phyloP scores from a whole-genome alignment of 768 basidiomycete genomes.

The Boletus reticulatus region DNA sequence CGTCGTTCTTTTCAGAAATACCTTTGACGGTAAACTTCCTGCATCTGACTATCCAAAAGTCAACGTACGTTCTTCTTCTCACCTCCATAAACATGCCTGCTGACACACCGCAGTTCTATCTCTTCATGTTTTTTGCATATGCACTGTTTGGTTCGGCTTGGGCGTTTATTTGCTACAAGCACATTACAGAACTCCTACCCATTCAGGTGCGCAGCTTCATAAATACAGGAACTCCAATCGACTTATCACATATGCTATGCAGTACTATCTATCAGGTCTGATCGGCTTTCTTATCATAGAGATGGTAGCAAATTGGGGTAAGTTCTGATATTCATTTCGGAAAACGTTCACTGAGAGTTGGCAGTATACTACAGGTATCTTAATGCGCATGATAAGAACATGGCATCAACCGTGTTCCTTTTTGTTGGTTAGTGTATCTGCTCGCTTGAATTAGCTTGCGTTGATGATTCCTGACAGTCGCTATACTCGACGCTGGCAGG shows the following conservation, averaged over 20 bases:
- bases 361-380: conserved; percentile 92
- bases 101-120: conserved; percentile 67
- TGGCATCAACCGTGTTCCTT: conserved; percentile 83
- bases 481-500: conserved; percentile 92
- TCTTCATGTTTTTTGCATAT: conserved; percentile 82
- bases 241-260: background rate
- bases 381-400: conserved; percentile 77
- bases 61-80: conserved; percentile 53
- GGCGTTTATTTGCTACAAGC: conserved; percentile 81
- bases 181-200: conserved; percentile 80
- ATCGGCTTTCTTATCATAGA: conserved; percentile 87
- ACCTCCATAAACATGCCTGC: background rate
- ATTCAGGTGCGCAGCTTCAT: conserved; percentile 62
- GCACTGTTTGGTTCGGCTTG: conserved; percentile 63
- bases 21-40: conserved; percentile 83
- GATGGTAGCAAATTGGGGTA: conserved; percentile 91
- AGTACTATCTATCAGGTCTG: conserved; percentile 92
- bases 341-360: conserved; percentile 5
- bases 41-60: conserved; percentile 98
- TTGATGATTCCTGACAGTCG: conserved; percentile 48
- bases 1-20: conserved; percentile 80
- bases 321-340: conserved; percentile 16
- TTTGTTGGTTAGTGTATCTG: conserved; percentile 69
- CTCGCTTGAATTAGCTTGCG: background rate
- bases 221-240: background rate